Percentiles rank a stretch among this genome's conserved stretches.
These are phyloP conservation scores for Stachybotrys chlorohalonatus DNA, from an alignment of 2,329 filamentous ascomycete genomes.

Conservation along the genomic window DNA sequence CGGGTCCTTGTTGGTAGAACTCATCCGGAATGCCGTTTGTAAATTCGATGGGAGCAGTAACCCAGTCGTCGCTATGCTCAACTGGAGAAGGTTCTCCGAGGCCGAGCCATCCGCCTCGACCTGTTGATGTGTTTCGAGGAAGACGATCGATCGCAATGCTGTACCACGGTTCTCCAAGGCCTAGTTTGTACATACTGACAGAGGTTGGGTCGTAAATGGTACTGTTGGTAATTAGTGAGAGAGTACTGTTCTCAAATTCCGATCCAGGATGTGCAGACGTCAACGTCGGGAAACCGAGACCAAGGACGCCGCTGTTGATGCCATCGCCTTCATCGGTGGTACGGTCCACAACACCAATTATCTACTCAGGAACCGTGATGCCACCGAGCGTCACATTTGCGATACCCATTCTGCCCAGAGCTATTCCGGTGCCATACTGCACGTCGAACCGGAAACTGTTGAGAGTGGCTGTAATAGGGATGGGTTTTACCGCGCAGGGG, in stretches of 20 bases:
- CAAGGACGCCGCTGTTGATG: constrained; percentile 11
- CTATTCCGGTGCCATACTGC: constrained; percentile 10
- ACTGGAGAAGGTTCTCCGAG: constrained; percentile 10
- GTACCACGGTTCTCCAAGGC: constrained; percentile 10
- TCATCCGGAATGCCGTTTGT: constrained; percentile 7
- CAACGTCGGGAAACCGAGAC: constrained; percentile 11
- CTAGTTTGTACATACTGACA: constrained; percentile 8
- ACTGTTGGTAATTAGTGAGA: constrained; percentile 5
- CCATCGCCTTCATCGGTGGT: constrained; percentile 9
- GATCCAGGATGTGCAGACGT: constrained; percentile 10
- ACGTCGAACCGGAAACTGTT: constrained; percentile 11
- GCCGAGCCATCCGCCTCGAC: constrained; percentile 10
- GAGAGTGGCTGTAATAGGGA: constrained; percentile 3
- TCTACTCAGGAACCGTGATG: constrained; percentile 8
- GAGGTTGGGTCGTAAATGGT: constrained; percentile 7
- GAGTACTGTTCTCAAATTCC: constrained; percentile 2
- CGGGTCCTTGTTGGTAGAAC: constrained; percentile 3
- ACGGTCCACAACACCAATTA: constrained; percentile 10
- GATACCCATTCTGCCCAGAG: constrained; percentile 7
- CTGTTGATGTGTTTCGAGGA: constrained; percentile 1
- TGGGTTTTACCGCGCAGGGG: neutral
- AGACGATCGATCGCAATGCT: constrained; percentile 11
- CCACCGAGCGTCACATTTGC: constrained; percentile 10
- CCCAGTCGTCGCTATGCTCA: constrained; percentile 5
- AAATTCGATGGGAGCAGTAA: constrained; percentile 8